Evolutionary conservation across 371 early-diverging fungal genomes (phyloP), one percentile per base, ranked within the genome.

Genomic region (Entomophthora muscae): DNA sequence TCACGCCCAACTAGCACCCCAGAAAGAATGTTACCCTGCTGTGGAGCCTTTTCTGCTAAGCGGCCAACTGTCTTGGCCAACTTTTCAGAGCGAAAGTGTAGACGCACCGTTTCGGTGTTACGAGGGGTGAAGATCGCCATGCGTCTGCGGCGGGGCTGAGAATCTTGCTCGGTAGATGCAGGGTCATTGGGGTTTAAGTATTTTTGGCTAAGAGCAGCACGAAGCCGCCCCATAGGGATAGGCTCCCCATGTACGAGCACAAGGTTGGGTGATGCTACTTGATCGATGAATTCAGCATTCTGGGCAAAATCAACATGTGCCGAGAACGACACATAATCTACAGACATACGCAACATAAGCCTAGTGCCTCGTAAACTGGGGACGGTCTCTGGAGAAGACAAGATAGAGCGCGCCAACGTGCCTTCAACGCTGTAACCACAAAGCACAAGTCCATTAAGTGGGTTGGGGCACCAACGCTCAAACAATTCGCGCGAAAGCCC

Each of bases 401-500:
- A 83, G 53, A 98, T 86, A 74, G 84, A 75, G 83, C 96, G 89
- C 17, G 98, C 99, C 53, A 98, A 75, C 3, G 99, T 99, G 53
- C 98, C 99, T 69, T 99, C 98, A 1, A 99, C 98, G 65, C 93
- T 95, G 73, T 99, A 99, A 63, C 99, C 99, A 0, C 99, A 93
- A 58, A 99, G 91, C 32, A 99, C 85, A 42, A 98, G 76, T 0
- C 98, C 99, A 71, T 99, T 99, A 63, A 87, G 84, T 61, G 82
- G 83, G 69, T 99, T 95, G 0, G 87, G 83, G 61, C 96, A 95
- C 99, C 99, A 99, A 60, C 89, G 78, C 71, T 99, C 99, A 70
- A 99, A 90, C 64, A 99, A 75, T 71, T 99, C 98, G 64, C 99
- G 73, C 12, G 95, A 95, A 23, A 99, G 75, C 1, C 99, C 99